Evolutionary conservation across 768 basidiomycete genomes (phyloP), one percentile per base, ranked within the genome.

Genomic region (Suillus variegatus): DNA sequence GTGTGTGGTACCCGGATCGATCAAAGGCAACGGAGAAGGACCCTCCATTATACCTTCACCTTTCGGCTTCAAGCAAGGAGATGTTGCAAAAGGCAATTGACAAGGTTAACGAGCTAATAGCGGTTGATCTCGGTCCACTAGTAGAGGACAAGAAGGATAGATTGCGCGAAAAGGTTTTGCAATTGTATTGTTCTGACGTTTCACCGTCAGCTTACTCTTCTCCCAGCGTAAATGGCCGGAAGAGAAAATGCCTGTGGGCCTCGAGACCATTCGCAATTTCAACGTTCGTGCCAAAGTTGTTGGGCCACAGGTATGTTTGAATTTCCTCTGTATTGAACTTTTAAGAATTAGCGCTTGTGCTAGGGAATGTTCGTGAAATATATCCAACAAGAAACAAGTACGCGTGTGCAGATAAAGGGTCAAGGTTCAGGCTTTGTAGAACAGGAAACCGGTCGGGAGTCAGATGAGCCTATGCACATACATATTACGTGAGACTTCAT

Each of bases 241-340:
- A 76, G 95, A 96, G 78, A 98, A 97, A 77, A 79, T 98, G 10
- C 89, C 89, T 0, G 93, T 99, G 47, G 90, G 89, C 4, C 75
- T 99, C 62, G 96, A 99, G 18, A 90, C 89, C 62, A 87, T 99
- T 70, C 85, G 97, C 60, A 98, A 98, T 78, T 99, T 99, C 79
- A 98, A 99, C 76, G 90, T 99, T 60, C 85, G 97, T 64, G 97
- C 97, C 28, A 99, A 99, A 77, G 95, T 98, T 22, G 97, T 99
- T 36, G 97, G 97, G 16, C 97, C 97, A 14, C 88, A 88, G 67
- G 95, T 95, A 76, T 65, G 87, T 82, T 13, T 18, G 2, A 36
- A 44, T 18, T 16, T 13, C 13, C 28, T 25, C 32, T n/a, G 6
- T 12, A 2, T 13, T 3, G 10, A 20, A 2, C 41, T 13, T 32